Evolutionary conservation across 495 filamentous ascomycete species (phyloP).

Genomic region (Penicillium arizonense): DNA sequence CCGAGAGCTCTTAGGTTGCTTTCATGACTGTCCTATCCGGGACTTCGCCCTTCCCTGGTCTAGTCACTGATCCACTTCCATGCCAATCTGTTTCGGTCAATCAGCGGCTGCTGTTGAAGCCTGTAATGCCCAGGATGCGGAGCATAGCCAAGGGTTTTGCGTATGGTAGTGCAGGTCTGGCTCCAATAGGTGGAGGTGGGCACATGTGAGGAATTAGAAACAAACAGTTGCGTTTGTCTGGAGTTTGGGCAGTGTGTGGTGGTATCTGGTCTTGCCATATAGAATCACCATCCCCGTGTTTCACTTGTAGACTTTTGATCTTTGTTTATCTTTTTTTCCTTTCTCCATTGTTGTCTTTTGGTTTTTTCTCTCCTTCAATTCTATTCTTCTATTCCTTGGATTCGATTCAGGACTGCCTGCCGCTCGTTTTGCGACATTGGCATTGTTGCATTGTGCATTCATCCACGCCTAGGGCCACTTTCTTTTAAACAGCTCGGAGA

Average conservation of each 20-base stretch:
- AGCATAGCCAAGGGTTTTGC: conserved; percentile 2
- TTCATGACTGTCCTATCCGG: background rate
- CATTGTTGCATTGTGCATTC: conserved; percentile 1
- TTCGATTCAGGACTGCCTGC: conserved; percentile 11
- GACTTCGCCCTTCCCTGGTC: background rate
- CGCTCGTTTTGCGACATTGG: conserved; percentile 4
- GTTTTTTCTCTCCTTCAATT: conserved; percentile 17
- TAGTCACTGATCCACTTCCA: conserved; percentile 1
- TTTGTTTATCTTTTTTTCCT: conserved; percentile 10
- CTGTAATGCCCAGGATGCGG: background rate
- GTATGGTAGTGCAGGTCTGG: background rate
- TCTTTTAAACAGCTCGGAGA: background rate
- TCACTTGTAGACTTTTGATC: conserved; percentile 16
- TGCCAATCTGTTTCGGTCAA: background rate
- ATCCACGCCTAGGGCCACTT: background rate
- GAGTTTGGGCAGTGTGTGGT: background rate
- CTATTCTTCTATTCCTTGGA: conserved; percentile 7
- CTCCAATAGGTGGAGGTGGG: conserved; percentile 2
- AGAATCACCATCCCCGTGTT: conserved; percentile 14
- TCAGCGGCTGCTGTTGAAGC: background rate
- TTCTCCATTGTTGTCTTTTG: conserved; percentile 20
- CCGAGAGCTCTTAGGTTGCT: background rate
- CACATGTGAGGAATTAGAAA: background rate
- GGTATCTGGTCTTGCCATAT: conserved; percentile 7
- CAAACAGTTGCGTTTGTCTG: background rate